Conservation (phyloP, 2,329 filamentous ascomycete genomes). For the Zymoseptoria pseudotritici region DNA sequence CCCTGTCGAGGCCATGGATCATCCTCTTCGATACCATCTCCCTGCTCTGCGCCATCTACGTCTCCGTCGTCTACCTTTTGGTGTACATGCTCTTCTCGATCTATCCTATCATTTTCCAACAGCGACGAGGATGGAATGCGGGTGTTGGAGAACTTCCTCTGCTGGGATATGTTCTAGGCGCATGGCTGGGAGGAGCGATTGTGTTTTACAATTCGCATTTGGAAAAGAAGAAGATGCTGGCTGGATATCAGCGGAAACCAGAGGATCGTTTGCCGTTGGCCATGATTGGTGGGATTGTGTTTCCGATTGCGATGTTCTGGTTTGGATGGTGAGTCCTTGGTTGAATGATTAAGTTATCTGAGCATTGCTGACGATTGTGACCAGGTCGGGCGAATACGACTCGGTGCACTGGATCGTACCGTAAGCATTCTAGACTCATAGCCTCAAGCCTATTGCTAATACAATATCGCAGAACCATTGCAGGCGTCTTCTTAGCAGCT, state of each 20-base stretch:
- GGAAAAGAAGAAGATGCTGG: slow-evolving; percentile 33
- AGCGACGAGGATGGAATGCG: slow-evolving; percentile 50
- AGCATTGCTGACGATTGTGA: too few species aligned
- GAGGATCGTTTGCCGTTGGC: slow-evolving; percentile 35
- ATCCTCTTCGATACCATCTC: slow-evolving; percentile 68
- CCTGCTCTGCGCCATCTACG: slow-evolving; percentile 56
- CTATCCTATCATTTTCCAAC: slow-evolving; percentile 56
- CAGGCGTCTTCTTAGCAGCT: slow-evolving; percentile 36
- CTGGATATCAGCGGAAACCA: slow-evolving; percentile 32
- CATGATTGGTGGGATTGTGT: slow-evolving; percentile 29
- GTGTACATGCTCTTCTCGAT: slow-evolving; percentile 45
- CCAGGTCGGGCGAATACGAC: slow-evolving; percentile 31
- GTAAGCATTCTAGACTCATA: slow-evolving; percentile 2
- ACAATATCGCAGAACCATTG: slow-evolving; percentile 7
- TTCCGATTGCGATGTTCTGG: slow-evolving; percentile 30
- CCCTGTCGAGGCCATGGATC: slow-evolving; percentile 59
- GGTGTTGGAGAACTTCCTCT: slow-evolving; percentile 50
- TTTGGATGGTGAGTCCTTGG: slow-evolving; percentile 24
- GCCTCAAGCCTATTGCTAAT: background rate
- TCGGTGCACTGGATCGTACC: slow-evolving; percentile 42
- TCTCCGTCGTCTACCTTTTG: slow-evolving; percentile 51
- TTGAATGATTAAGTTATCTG: too few species aligned
- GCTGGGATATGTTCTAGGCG: slow-evolving; percentile 42
- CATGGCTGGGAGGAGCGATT: slow-evolving; percentile 37
- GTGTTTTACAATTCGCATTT: slow-evolving; percentile 36